Base-by-base conservation (phyloP, 768 basidiomycete species). In the Auricularia heimuer region DNA sequence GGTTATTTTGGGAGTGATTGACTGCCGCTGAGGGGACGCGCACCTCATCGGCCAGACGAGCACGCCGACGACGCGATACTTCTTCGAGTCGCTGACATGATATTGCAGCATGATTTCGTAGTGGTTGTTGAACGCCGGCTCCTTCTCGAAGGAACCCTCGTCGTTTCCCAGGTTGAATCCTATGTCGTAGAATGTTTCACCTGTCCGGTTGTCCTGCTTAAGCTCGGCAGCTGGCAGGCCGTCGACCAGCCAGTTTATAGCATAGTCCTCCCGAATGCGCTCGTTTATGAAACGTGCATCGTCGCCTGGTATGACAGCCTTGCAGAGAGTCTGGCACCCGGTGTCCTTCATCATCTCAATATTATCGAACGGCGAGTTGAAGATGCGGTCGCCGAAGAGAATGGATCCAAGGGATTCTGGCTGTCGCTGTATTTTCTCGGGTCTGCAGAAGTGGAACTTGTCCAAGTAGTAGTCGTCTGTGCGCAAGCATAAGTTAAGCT, bases 361-460 rank as follows among this genome's bases (percentile, higher is more conserved):
- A 87, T 94, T 86, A 87, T 94, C 84, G 71, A 93, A 98, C 2
- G 88, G 90, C 3, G 92, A 92, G 71, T 88, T 86, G 75, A 94
- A 92, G 69, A 98, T 93, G 68, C 96, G 82, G 79, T 98, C 96
- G 16, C 96, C 96, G 69, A 97, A 97, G n/a, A 98, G 78, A 70
- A 98, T 94, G 18, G 92, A 92, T 4, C 96, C 96, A 34, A 98
- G 78, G 1, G 87, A 89, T 74, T 95, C 94, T 3, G 92, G 89
- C 72, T 87, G 86, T 84, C 72, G 84, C 75, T 24, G 86, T 81
- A 10, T 92, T 94, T 21, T 78, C 87, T 81, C 76, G 33, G 96
- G 96, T 65, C 83, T 72, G 72, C 96, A 98, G 75, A 98, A 97
- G 67, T 85, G 86, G 67, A 98, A 90, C 63, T 81, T 80, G 2